Evolutionary conservation across 1,284 basidiomycete species (phyloP), one percentile per base, ranked within the genome.

Genomic region (Tausonia pullulans): DNA sequence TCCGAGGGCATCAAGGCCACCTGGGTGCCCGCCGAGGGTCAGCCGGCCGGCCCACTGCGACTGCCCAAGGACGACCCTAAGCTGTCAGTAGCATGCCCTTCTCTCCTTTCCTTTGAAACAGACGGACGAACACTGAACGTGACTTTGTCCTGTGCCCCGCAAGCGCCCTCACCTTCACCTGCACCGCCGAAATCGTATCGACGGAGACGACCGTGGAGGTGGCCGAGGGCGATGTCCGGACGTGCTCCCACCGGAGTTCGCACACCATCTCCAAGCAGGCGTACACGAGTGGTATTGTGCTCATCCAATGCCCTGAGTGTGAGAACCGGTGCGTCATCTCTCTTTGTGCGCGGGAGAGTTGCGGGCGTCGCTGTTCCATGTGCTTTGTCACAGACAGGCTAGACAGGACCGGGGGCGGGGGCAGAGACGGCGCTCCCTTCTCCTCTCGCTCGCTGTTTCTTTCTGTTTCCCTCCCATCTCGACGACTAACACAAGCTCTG

Each of bases 241-340:
- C 54, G 5, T 98, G 94, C 71, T 81, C 81, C 4, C 84, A 88
- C 69, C 85, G 94, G 2, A 92, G 88, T 8, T 85, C 89, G 9
- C 95, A 98, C 72, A 83, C 90, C 68, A 98, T 98, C 73, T 83
- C 87, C 9, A 88, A 85, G 73, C 81, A 84, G 48, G 84, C 88
- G 43, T 98, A 98, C 75, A 82, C 87, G 71, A 83, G 81, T 58
- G 95, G 95, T 0, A 87, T 98, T 63, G 94, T 98, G 1, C 79
- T 98, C 45, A 84, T 97, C 0, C 84, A 95, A 73, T 98, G 95
- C 77, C 92, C 94, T 1, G 83, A 83, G 14, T 98, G 95, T 77
- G 85, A 89, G 72, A 92, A 90, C 72, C 78, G 92, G 87, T 90
- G 74, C 67, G 82, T 76, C 40, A 67, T 65, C 52, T 68, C 68